Evolutionary conservation across 2,329 filamentous ascomycete genomes (phyloP).

Genomic region (Diaporthe eres): DNA sequence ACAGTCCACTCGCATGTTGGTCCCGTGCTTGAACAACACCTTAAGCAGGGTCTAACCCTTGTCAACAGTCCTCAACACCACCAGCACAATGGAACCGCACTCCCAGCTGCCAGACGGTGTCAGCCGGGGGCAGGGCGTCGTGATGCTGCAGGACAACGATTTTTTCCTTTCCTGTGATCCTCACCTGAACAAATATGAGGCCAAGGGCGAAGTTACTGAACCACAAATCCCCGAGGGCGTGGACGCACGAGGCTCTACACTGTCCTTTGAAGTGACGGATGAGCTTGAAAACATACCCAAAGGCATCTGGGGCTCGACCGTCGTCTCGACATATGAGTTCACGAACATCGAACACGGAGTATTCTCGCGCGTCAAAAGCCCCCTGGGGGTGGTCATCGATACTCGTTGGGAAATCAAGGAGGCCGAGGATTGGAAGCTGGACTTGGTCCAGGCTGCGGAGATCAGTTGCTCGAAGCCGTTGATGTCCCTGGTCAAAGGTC

Average conservation of each 20-base stretch:
- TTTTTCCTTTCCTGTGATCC: constrained; percentile 68
- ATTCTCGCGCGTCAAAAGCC: constrained; percentile 66
- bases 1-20: too few species aligned
- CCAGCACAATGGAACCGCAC: constrained; percentile 57
- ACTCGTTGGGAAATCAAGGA: constrained; percentile 62
- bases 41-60: constrained; percentile 8
- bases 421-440: constrained; percentile 50
- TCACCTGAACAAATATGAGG: constrained; percentile 61
- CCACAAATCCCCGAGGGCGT: constrained; percentile 46
- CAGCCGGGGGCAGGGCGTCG: constrained; percentile 54
- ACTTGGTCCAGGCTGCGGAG: constrained; percentile 64
- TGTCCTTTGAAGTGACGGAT: constrained; percentile 47
- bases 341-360: constrained; percentile 64
- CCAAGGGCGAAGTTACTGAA: constrained; percentile 48
- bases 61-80: constrained; percentile 59
- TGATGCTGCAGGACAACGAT: constrained; percentile 64
- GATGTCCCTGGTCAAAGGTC: constrained; percentile 62
- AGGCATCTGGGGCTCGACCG: constrained; percentile 67
- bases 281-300: constrained; percentile 49
- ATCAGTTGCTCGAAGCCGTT: constrained; percentile 67
- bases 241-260: constrained; percentile 45
- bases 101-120: constrained; percentile 58
- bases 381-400: constrained; percentile 67
- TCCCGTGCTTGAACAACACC: too few species aligned
- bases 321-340: constrained; percentile 69